phyloP scores from a whole-genome alignment of 1,139 yeast species.

The Scheffersomyces insectosa region DNA sequence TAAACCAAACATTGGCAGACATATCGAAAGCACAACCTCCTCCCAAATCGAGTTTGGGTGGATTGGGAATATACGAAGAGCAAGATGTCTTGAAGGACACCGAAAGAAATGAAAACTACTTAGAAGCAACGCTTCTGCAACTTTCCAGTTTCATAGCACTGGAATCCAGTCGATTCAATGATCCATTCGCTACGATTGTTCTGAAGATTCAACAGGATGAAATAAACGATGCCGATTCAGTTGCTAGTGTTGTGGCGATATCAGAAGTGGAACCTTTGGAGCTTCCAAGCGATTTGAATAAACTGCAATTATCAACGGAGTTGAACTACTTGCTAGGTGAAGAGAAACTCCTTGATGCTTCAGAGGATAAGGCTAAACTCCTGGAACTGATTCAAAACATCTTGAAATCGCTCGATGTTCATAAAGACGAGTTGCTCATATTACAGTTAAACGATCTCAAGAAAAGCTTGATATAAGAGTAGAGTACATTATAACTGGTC shows the following conservation, averaged over 20 bases:
- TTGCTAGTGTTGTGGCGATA: constrained; percentile 25
- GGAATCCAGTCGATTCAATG: constrained; percentile 25
- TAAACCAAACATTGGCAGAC: constrained; percentile 37
- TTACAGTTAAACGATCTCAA: constrained; percentile 25
- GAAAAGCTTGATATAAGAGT: constrained; percentile 6
- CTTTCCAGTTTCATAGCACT: constrained; percentile 26
- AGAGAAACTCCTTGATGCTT: background rate
- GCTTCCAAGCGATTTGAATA: constrained; percentile 10
- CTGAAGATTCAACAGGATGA: constrained; percentile 16
- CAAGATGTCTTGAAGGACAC: background rate
- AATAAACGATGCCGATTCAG: constrained; percentile 16
- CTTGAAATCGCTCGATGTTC: constrained; percentile 15
- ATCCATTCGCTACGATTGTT: constrained; percentile 31
- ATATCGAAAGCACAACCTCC: constrained; percentile 22
- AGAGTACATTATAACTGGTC: too few relatives aligned
- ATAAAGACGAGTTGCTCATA: constrained; percentile 24
- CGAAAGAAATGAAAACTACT: constrained; percentile 16
- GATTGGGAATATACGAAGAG: constrained; percentile 11
- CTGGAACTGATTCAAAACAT: constrained; percentile 14
- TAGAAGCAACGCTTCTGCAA: constrained; percentile 29
- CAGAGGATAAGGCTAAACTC: constrained; percentile 7
- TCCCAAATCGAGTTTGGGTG: constrained; percentile 2
- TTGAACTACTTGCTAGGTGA: constrained; percentile 16
- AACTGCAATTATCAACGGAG: constrained; percentile 16
- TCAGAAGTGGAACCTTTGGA: constrained; percentile 11